phyloP scores from a whole-genome alignment of 2,329 filamentous ascomycete genomes.

The Lachnellula suecica region DNA sequence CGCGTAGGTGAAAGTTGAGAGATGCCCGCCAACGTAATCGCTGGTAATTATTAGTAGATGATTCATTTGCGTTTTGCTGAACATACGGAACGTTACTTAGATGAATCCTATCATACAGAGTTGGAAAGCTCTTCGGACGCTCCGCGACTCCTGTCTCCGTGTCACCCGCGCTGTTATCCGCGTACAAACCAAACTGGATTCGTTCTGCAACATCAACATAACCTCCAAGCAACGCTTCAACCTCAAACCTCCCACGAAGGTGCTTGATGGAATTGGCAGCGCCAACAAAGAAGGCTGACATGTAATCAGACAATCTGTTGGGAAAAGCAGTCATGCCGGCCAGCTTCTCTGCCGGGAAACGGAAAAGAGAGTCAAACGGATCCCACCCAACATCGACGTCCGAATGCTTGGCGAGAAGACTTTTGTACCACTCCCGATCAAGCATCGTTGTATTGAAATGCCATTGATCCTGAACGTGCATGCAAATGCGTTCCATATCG shows the following conservation, averaged over 20 bases:
- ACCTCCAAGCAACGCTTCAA: slow-evolving; percentile 14
- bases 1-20: slow-evolving; percentile 12
- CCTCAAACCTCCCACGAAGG: slow-evolving; percentile 10
- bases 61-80: not conserved
- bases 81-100: slow-evolving; percentile 22
- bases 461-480: slow-evolving; percentile 9
- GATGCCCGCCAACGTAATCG: slow-evolving; percentile 12
- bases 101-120: slow-evolving; percentile 13
- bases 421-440: slow-evolving; percentile 6
- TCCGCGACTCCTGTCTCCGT: not conserved
- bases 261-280: slow-evolving; percentile 10
- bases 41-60: slow-evolving; percentile 1
- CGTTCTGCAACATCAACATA: slow-evolving; percentile 18
- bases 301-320: slow-evolving; percentile 14
- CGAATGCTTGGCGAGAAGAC: not conserved
- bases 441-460: slow-evolving; percentile 9
- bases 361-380: slow-evolving; percentile 3
- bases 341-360: slow-evolving; percentile 1
- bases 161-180: not conserved
- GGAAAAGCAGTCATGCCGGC: not conserved
- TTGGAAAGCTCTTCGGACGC: slow-evolving; percentile 11
- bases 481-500: slow-evolving; percentile 2
- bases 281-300: slow-evolving; percentile 14
- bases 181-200: slow-evolving; percentile 11
- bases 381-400: slow-evolving; percentile 8